Evolutionary conservation across 169 alveolate species (phyloP), one percentile per base, ranked within the genome.

Genomic region (Eimeria maxima): DNA sequence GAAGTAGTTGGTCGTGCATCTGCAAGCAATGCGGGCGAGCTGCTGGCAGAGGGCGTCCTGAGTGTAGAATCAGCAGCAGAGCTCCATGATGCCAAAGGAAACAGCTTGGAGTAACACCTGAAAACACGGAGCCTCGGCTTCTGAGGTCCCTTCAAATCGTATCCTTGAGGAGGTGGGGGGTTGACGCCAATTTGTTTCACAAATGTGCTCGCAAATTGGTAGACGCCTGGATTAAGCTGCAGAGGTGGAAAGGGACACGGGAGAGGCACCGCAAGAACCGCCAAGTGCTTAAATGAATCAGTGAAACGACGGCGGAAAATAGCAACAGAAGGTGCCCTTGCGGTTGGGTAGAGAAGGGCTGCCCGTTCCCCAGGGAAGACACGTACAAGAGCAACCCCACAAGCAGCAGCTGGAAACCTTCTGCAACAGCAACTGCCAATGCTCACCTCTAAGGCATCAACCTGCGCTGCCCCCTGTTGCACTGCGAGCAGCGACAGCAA

Each of bases 371-470:
- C 63, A 76, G 2, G 42, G 65, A 7, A n/a, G 27, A 13, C 47
- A 65, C 42, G 24, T 65, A 76, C 13, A 63, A n/a, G 47, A 73
- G 55, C n/a, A 50, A 24, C 27, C 76, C 74, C 53, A 14, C 53
- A 53, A 2, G 38, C 38, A 63, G 93, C 53, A 42, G 81, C 11
- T n/a, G 83, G 57, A 33, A 22, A 80, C 44, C 22, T 71, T 29
- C 42, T 18, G 38, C 45, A 3, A 6, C 10, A 60, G 78, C 44
- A 83, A 50, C 55, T 57, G 53, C 33, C 16, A 22, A 45, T 33
- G 29, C 97, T 96, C 71, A 98, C 98, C 94, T 98, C 99, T 69
- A 98, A 96, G 27, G 99, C 99, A 74, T 98, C 99, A 94, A 97
- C 98, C 44, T 74, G 96, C 27, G 97, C 97, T 10, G 99, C 99